These are phyloP conservation scores for Metarhizium humberi DNA, from an alignment of 2,329 filamentous ascomycete species.

Conservation along the genomic window DNA sequence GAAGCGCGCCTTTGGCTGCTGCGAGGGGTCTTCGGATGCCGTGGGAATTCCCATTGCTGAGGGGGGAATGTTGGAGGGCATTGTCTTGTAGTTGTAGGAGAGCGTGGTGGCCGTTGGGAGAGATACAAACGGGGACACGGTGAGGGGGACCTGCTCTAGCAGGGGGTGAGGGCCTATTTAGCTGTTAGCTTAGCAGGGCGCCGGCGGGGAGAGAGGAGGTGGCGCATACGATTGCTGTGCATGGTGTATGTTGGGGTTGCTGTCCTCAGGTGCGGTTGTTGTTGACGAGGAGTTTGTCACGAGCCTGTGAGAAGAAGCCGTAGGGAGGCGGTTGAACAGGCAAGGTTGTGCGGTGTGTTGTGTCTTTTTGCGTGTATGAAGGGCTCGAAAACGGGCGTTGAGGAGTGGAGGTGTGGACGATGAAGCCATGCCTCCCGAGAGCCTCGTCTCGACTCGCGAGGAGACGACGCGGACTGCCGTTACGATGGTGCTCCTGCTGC, in stretches of 20 bases:
- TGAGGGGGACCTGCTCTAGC: slow-evolving; percentile 84
- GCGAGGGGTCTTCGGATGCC: slow-evolving; percentile 23
- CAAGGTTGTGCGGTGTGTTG: background rate
- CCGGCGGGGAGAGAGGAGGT: background rate
- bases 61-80: slow-evolving; percentile 73
- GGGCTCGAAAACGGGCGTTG: too few species aligned
- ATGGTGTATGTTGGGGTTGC: slow-evolving; percentile 11
- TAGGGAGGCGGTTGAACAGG: background rate
- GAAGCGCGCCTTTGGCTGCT: slow-evolving; percentile 53
- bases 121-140: slow-evolving; percentile 87
- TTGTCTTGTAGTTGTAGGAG: slow-evolving; percentile 87
- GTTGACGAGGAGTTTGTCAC: background rate
- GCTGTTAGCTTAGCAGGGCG: slow-evolving; percentile 3
- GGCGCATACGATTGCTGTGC: slow-evolving; percentile 26
- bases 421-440: too few species aligned
- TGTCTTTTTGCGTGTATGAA: background rate
- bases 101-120: slow-evolving; percentile 85
- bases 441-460: too few species aligned
- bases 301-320: background rate
- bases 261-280: background rate
- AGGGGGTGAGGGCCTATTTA: slow-evolving; percentile 69
- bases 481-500: background rate
- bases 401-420: too few species aligned
- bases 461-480: too few species aligned
- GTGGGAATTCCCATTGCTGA: slow-evolving; percentile 26